phyloP scores from a whole-genome alignment of 805 yeast genomes.

The Candida oleophila region DNA sequence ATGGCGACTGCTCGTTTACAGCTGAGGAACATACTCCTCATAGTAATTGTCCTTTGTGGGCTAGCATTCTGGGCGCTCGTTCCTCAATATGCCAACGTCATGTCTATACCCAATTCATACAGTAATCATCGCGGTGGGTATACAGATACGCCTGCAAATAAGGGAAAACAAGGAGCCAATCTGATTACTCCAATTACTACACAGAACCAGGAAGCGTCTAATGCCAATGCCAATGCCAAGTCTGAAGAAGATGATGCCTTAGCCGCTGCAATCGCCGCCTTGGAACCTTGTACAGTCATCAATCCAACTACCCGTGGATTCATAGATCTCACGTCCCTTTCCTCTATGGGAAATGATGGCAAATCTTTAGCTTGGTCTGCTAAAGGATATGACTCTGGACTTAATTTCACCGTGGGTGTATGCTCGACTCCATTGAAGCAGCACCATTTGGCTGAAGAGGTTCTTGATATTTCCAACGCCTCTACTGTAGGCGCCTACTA shows the following conservation, averaged over 20 bases:
- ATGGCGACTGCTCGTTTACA: background rate
- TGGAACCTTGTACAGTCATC: slow-evolving; percentile 39
- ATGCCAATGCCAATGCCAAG: background rate
- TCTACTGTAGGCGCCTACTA: slow-evolving; percentile 43
- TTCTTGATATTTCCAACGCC: slow-evolving; percentile 41
- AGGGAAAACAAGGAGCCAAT: background rate
- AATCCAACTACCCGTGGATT: slow-evolving; percentile 45
- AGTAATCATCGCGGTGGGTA: too few species aligned
- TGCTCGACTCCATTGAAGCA: slow-evolving; percentile 46
- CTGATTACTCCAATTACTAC: background rate
- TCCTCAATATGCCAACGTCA: background rate
- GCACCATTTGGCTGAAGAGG: slow-evolving; percentile 38
- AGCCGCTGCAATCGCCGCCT: background rate
- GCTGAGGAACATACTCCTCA: background rate
- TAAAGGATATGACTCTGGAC: slow-evolving; percentile 65
- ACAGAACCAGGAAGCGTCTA: background rate
- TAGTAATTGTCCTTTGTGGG: background rate
- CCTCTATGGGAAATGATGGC: slow-evolving; percentile 48
- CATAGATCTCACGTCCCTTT: slow-evolving; percentile 51
- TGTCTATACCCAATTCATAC: background rate
- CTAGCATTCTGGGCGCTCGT: background rate
- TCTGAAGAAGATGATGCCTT: background rate
- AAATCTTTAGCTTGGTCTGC: slow-evolving; percentile 58
- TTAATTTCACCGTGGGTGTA: slow-evolving; percentile 61
- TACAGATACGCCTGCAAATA: too few species aligned